phyloP scores from a whole-genome alignment of 2,329 filamentous ascomycete genomes.

The Colletotrichum cordylinicola region DNA sequence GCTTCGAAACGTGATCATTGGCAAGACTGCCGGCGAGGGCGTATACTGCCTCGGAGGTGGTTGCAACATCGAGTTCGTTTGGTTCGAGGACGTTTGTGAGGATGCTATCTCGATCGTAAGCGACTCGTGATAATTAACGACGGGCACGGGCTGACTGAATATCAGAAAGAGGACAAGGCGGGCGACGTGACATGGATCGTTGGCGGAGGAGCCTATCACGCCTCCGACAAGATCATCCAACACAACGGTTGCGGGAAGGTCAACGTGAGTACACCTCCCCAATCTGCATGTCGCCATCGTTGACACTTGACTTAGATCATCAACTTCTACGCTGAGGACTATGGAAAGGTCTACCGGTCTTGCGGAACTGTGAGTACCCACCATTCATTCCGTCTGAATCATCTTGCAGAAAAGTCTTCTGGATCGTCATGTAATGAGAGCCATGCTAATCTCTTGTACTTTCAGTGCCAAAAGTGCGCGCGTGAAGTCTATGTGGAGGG shows the following conservation, averaged over 20 bases:
- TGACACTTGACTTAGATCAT: conserved; percentile 25
- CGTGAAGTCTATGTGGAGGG: conserved; percentile 18
- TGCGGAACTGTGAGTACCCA: conserved; percentile 45
- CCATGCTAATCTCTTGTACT: background rate
- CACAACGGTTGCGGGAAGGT: conserved; percentile 42
- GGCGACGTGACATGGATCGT: conserved; percentile 34
- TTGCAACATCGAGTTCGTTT: conserved; percentile 31
- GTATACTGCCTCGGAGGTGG: conserved; percentile 30
- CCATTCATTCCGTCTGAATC: background rate
- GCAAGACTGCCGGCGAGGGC: conserved; percentile 32
- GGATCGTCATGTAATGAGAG: accelerated
- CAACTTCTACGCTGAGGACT: conserved; percentile 49
- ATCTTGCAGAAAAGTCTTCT: background rate
- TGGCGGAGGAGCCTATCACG: conserved; percentile 43
- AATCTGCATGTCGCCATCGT: accelerated
- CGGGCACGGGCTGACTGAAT: background rate
- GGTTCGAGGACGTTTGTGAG: conserved; percentile 32
- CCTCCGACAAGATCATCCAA: conserved; percentile 43
- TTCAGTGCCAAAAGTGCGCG: conserved; percentile 9
- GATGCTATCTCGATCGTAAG: conserved; percentile 29
- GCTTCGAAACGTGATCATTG: conserved; percentile 53
- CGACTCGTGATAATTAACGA: background rate
- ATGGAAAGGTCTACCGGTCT: conserved; percentile 48
- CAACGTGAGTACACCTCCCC: conserved; percentile 8
- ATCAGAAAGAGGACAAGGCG: conserved; percentile 25